Percentiles rank a stretch among this genome's conserved stretches.
Conservation (phyloP, 2,329 filamentous ascomycete species). For the Penicillium italicum region DNA sequence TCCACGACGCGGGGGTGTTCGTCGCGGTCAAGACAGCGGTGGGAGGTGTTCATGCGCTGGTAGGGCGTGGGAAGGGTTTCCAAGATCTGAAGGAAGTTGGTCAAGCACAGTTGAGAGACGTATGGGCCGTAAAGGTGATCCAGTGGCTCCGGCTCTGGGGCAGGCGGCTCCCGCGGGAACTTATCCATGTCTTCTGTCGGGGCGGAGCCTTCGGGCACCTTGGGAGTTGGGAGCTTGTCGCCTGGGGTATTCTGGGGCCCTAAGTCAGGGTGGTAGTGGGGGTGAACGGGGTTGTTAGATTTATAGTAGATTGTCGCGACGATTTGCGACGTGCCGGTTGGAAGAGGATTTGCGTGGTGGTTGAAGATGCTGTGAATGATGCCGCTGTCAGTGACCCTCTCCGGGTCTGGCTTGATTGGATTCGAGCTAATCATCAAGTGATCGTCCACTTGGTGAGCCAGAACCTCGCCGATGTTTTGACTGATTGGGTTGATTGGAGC, state of each 20-base stretch:
- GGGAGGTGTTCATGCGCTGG: constrained; percentile 47
- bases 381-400: constrained; percentile 45
- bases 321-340: constrained; percentile 41
- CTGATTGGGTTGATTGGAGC: constrained; percentile 31
- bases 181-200: constrained; percentile 51
- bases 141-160: constrained; percentile 52
- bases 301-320: constrained; percentile 52
- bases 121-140: constrained; percentile 55
- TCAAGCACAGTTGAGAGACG: constrained; percentile 54
- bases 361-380: constrained; percentile 48
- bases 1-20: constrained; percentile 52
- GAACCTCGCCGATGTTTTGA: constrained; percentile 38
- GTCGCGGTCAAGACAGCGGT: constrained; percentile 48
- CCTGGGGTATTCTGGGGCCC: constrained; percentile 36
- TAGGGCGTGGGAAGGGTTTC: constrained; percentile 49
- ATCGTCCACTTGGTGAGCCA: constrained; percentile 30
- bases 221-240: constrained; percentile 41
- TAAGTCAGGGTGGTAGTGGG: constrained; percentile 49
- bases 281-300: constrained; percentile 41
- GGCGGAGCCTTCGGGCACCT: constrained; percentile 45
- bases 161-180: constrained; percentile 54
- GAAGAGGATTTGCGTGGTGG: constrained; percentile 38
- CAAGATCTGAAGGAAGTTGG: constrained; percentile 54
- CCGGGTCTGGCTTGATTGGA: constrained; percentile 39
- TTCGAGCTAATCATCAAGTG: constrained; percentile 33